These are phyloP conservation scores for Rhodomyrtus tomentosa DNA, from an alignment of 345 rosid genomes.

Conservation along the genomic window DNA sequence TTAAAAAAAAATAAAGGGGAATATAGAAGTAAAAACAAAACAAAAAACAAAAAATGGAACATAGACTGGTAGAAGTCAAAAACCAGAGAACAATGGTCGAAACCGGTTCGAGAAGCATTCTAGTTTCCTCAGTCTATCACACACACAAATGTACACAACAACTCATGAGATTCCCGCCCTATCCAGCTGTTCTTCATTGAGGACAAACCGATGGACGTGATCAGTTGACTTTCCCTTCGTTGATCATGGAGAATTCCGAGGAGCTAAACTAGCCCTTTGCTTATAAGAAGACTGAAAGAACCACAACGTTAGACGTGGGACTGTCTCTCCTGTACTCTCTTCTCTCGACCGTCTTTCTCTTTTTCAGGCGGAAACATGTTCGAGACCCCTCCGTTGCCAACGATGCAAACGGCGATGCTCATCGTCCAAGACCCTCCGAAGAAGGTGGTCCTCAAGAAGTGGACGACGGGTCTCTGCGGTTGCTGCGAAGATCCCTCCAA, in stretches of 20 bases:
- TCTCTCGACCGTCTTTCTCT: background rate
- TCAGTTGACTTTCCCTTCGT: too few relatives aligned
- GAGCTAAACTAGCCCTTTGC: background rate
- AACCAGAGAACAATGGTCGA: too few relatives aligned
- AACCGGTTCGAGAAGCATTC: too few relatives aligned
- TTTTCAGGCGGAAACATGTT: background rate
- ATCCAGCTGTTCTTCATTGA: background rate
- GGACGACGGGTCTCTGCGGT: background rate
- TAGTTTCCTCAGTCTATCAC: too few relatives aligned
- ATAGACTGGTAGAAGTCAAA: too few relatives aligned
- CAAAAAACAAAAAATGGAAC: too few relatives aligned
- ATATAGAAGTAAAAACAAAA: too few relatives aligned
- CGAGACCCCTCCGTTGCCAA: background rate
- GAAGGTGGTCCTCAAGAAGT: background rate
- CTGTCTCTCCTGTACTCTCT: background rate
- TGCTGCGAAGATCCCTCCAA: background rate
- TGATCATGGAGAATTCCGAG: background rate
- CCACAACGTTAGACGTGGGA: background rate
- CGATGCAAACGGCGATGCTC: background rate
- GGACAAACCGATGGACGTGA: background rate
- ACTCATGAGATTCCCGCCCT: too few relatives aligned
- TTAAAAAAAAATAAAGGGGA: too few relatives aligned
- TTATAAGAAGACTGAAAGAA: background rate
- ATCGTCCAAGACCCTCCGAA: background rate
- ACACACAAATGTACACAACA: background rate